phyloP scores from a whole-genome alignment of 441 rosid species.

The Theobroma grandiflorum region DNA sequence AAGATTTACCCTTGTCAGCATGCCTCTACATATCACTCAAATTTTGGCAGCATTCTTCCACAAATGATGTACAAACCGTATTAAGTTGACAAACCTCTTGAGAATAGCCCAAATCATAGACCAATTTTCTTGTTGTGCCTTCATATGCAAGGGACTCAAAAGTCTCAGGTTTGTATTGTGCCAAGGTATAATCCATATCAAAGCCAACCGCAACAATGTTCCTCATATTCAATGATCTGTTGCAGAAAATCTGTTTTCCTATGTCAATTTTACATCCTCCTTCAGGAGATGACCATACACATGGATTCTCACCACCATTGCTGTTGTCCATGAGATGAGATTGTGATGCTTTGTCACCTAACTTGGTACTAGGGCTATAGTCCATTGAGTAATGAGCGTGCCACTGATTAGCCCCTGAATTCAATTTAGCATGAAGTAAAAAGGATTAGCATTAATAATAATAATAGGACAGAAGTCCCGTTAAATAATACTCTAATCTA shows the following conservation, averaged over 20 bases:
- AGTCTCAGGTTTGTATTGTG: conserved; percentile 95
- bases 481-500: background rate
- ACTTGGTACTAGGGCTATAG: conserved; percentile 37
- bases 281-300: conserved; percentile 76
- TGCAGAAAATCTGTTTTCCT: conserved; percentile 91
- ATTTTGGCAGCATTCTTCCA: background rate
- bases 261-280: conserved; percentile 65
- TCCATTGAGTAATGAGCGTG: conserved; percentile 64
- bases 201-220: conserved; percentile 94
- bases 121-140: conserved; percentile 91
- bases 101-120: conserved; percentile 89
- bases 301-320: conserved; percentile 54
- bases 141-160: conserved; percentile 95
- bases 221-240: conserved; percentile 93
- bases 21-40: background rate
- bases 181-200: conserved; percentile 99
- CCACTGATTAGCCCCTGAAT: conserved; percentile 60
- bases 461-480: background rate
- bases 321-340: conserved; percentile 34
- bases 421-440: conserved; percentile 27
- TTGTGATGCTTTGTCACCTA: conserved; percentile 44
- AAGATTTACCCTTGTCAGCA: conserved; percentile 23
- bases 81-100: conserved; percentile 67
- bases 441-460: background rate
- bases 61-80: background rate